Conservation (phyloP, 2,329 filamentous ascomycete genomes). For the Elsinoe australis region DNA sequence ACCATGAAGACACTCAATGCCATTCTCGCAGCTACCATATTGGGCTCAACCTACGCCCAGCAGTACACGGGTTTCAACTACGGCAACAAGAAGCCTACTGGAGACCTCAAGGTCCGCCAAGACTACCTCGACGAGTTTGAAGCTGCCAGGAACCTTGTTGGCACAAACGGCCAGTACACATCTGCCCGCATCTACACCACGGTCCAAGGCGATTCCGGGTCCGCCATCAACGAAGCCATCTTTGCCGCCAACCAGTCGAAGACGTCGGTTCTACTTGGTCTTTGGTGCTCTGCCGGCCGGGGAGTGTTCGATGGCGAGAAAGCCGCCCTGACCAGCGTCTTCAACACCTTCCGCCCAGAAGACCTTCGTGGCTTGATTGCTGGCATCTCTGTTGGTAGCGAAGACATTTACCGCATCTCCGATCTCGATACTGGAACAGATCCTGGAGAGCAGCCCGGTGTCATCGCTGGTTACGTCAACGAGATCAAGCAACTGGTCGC, state of each 20-base stretch:
- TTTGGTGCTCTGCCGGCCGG: constrained; percentile 69
- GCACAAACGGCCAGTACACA: constrained; percentile 51
- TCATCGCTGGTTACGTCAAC: constrained; percentile 12
- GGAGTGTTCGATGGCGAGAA: constrained; percentile 64
- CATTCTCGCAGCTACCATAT: background rate
- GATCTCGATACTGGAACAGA: constrained; percentile 11
- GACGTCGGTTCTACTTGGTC: constrained; percentile 69
- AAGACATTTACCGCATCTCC: constrained; percentile 53
- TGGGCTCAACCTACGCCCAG: constrained; percentile 3
- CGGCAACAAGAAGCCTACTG: constrained; percentile 54
- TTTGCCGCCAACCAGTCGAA: constrained; percentile 74
- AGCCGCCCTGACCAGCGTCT: constrained; percentile 60
- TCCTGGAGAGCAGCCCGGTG: constrained; percentile 12
- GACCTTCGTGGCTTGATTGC: constrained; percentile 61
- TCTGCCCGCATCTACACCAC: constrained; percentile 69
- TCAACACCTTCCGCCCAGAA: constrained; percentile 55
- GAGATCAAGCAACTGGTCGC: constrained; percentile 12
- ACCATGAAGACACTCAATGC: background rate
- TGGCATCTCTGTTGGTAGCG: constrained; percentile 78
- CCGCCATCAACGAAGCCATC: constrained; percentile 60
- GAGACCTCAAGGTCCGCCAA: constrained; percentile 50
- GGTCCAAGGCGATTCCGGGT: constrained; percentile 49
- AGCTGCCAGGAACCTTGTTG: constrained; percentile 52
- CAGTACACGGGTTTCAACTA: constrained; percentile 55
- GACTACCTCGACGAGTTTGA: constrained; percentile 62